phyloP scores from a whole-genome alignment of 2,329 filamentous ascomycete genomes.

The Hirsutella rhossiliensis region DNA sequence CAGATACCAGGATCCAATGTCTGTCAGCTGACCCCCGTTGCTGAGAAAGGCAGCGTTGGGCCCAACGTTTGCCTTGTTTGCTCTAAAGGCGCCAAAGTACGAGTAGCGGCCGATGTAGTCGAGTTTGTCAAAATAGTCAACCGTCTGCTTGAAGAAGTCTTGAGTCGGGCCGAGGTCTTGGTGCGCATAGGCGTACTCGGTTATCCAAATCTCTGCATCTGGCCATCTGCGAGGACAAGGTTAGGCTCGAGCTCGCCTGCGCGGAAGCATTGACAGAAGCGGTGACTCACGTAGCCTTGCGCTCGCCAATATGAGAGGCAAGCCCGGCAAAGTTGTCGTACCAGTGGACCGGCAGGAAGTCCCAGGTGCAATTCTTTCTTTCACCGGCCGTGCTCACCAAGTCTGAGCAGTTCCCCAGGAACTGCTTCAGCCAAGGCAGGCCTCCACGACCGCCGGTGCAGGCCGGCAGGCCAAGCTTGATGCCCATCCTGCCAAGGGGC shows the following conservation, averaged over 20 bases:
- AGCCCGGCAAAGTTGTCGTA: slow-evolving; percentile 59
- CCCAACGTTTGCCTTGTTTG: slow-evolving; percentile 59
- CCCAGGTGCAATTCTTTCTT: slow-evolving; percentile 43
- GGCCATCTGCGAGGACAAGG: slow-evolving; percentile 34
- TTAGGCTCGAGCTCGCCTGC: neutral
- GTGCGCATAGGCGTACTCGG: slow-evolving; percentile 58
- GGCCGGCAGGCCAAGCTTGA: slow-evolving; percentile 59
- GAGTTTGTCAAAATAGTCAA: slow-evolving; percentile 50
- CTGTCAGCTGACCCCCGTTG: slow-evolving; percentile 54
- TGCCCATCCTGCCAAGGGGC: slow-evolving; percentile 49
- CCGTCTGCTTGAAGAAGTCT: slow-evolving; percentile 53
- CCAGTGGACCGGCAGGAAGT: slow-evolving; percentile 55
- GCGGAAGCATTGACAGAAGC: neutral
- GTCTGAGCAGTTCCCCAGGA: slow-evolving; percentile 50
- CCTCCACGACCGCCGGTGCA: slow-evolving; percentile 51
- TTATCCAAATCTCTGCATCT: slow-evolving; percentile 58
- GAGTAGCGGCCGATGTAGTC: slow-evolving; percentile 54
- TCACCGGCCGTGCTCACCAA: slow-evolving; percentile 33
- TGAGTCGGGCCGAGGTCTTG: slow-evolving; percentile 45
- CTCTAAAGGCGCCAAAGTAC: slow-evolving; percentile 66
- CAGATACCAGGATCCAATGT: slow-evolving; percentile 71
- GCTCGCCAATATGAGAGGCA: slow-evolving; percentile 51
- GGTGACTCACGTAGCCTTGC: slow-evolving; percentile 19
- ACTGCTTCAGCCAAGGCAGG: slow-evolving; percentile 54
- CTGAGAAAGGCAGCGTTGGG: slow-evolving; percentile 61